Evolutionary conservation across 1,139 yeast species (phyloP).

Genomic region (Zygosaccharomyces sapae): DNA sequence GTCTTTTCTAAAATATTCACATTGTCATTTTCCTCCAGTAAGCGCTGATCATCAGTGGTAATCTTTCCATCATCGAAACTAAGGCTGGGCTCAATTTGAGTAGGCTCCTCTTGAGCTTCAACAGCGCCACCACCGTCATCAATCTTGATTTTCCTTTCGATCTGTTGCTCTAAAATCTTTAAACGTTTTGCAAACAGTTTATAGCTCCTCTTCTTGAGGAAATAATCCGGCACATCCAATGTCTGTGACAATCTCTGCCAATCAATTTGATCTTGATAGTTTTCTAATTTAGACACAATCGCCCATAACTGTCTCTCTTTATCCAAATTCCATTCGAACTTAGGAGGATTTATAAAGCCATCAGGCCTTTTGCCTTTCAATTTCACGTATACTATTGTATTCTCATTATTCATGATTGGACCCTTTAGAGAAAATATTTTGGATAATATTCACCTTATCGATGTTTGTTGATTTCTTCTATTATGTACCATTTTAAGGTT

Average conservation of each 20-base stretch:
- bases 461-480: no score
- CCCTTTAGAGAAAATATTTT: no score
- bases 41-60: neutral
- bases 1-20: slow-evolving; percentile 13
- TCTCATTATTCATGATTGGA: slow-evolving; percentile 32
- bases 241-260: slow-evolving; percentile 35
- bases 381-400: slow-evolving; percentile 32
- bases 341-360: slow-evolving; percentile 41
- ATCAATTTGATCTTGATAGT: slow-evolving; percentile 38
- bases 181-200: slow-evolving; percentile 30
- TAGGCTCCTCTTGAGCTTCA: slow-evolving; percentile 6
- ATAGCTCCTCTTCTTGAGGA: slow-evolving; percentile 31
- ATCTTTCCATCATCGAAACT: neutral
- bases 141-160: slow-evolving; percentile 19
- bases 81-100: slow-evolving; percentile 7
- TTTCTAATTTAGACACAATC: slow-evolving; percentile 37
- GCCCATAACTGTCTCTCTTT: slow-evolving; percentile 44
- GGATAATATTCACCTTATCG: no score
- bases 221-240: slow-evolving; percentile 30
- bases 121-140: slow-evolving; percentile 3
- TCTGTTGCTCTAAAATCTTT: slow-evolving; percentile 25
- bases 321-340: slow-evolving; percentile 41
- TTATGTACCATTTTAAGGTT: no score
- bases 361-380: slow-evolving; percentile 40
- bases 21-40: neutral